Base-by-base conservation (phyloP, 192 early-diverging fungal genomes). In the Backusella tuberculispora region DNA sequence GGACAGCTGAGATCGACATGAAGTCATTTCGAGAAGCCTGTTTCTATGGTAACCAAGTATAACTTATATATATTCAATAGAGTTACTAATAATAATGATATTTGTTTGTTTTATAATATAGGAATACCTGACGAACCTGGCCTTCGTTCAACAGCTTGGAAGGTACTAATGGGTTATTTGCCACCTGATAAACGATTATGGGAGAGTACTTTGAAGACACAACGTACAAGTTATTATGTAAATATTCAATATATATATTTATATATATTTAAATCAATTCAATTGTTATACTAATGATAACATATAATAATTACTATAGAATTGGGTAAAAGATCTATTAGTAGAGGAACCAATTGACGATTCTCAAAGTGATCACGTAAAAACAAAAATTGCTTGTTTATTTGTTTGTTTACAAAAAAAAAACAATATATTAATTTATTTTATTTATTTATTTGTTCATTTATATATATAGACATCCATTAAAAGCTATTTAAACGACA, bases 121-220 rank as follows among this genome's bases (percentile, higher is more conserved):
- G 92, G 92, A 17, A 91, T 93, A 63, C 92, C 92, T n/a, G 92
- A 93, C 70, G 85, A 87, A 69, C 76, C 84, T 6, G 84, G 87
- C 48, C 79, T 90, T 38, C 86, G 90, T 66, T 82, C 86, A 44
- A 82, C 71, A 47, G 87, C 85, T 47, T 93, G 92, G 92, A 93
- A 90, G 83, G 85, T 93, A 21, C 73, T 94, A 15, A 78, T 92
- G 42, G 85, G 91, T 21, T 91, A 92, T 75, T 46, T 92, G 41
- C 92, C 92, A 40, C 80, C 82, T 40, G 87, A 92, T 76, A 89
- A 92, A 66, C 78, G 88, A 47, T 42, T 76, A 64, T 94, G 92
- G 92, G 47, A 77, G 29, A 63, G 68, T 19, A 79, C 74, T 2
- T 78, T 91, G 6, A 72, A 73, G 41, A 75, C 84, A 40, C 78